A percentile compares a stretch with the other conserved stretches of the same genome.
Conservation (phyloP, 2,329 filamentous ascomycete genomes). For the Tolypocladium album region DNA sequence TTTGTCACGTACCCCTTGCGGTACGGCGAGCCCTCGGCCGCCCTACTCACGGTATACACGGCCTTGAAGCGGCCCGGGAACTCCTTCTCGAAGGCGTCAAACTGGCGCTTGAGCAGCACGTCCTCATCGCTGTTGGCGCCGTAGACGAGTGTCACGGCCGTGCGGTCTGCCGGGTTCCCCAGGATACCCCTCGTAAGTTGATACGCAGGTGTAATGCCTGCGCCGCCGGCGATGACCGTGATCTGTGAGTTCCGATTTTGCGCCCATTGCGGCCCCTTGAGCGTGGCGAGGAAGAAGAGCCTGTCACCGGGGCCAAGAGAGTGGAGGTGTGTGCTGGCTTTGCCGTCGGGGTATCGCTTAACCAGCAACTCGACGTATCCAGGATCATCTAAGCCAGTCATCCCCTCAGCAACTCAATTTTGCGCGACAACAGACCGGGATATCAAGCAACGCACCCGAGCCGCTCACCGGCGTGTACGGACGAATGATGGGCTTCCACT, state of each 20-base stretch:
- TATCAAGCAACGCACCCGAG: background rate
- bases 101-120: constrained; percentile 42
- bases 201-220: constrained; percentile 62
- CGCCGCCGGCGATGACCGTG: constrained; percentile 59
- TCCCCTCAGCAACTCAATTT: background rate
- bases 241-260: constrained; percentile 39
- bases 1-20: background rate
- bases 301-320: constrained; percentile 50
- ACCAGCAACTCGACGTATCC: constrained; percentile 54
- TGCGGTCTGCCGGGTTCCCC: constrained; percentile 49
- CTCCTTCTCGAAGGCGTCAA: constrained; percentile 38
- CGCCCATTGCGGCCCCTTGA: constrained; percentile 45
- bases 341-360: constrained; percentile 57
- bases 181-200: constrained; percentile 53
- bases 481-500: constrained; percentile 46
- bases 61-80: constrained; percentile 46
- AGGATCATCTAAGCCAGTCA: constrained; percentile 42
- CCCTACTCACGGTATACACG: constrained; percentile 38
- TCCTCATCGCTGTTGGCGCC: constrained; percentile 57
- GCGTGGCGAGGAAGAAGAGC: constrained; percentile 43
- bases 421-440: background rate
- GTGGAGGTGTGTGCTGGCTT: constrained; percentile 56
- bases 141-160: constrained; percentile 53
- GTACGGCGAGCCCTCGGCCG: background rate
- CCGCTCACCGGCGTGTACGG: constrained; percentile 34